These are phyloP conservation scores for Gyromitra esculenta DNA, from an alignment of 2,329 filamentous ascomycete species.

Conservation along the genomic window DNA sequence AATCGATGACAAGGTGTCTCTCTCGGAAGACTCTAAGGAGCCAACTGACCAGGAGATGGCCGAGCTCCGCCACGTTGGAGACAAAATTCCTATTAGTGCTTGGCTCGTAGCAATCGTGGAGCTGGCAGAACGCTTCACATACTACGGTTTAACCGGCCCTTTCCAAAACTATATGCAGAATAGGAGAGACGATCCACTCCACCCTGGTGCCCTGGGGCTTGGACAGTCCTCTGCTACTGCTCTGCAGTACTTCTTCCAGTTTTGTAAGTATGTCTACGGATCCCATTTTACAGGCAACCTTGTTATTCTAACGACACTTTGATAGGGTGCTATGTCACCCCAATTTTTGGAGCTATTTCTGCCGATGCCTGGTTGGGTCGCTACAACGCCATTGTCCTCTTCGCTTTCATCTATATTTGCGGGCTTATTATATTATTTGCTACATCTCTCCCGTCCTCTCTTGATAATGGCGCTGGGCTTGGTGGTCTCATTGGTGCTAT, in stretches of 20 bases:
- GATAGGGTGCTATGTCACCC: conserved; percentile 63
- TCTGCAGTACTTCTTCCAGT: conserved; percentile 68
- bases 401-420: conserved; percentile 69
- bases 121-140: conserved; percentile 69
- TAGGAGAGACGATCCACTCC: conserved; percentile 57
- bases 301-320: conserved; percentile 9
- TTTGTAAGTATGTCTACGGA: conserved; percentile 59
- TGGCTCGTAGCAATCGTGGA: conserved; percentile 69
- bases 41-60: conserved; percentile 66
- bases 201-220: conserved; percentile 67
- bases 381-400: conserved; percentile 69
- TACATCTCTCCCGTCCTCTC: conserved; percentile 66
- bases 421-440: conserved; percentile 67
- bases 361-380: conserved; percentile 71
- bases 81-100: conserved; percentile 67
- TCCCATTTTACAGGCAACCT: neutral
- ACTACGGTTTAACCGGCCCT: conserved; percentile 51
- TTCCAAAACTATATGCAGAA: conserved; percentile 58
- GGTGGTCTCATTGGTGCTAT: conserved; percentile 68
- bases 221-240: conserved; percentile 68
- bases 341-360: conserved; percentile 68
- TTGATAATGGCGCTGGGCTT: conserved; percentile 66
- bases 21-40: conserved; percentile 64
- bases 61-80: conserved; percentile 66
- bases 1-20: conserved; percentile 59